Evolutionary conservation across 225 moss, liverwort and hornwort species (phyloP).

Genomic region (Physcomitrium patens): DNA sequence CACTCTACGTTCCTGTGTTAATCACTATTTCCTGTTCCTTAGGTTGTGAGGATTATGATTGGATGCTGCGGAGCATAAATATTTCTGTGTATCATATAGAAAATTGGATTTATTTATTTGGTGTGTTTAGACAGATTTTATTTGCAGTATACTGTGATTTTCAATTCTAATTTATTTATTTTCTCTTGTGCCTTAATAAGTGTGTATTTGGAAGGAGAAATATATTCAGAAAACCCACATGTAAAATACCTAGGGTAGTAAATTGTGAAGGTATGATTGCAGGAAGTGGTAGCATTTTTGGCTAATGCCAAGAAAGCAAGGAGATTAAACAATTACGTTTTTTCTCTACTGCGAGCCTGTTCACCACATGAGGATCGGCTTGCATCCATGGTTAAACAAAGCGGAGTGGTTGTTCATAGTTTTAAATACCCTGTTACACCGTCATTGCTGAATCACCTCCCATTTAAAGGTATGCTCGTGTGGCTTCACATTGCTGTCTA

Average conservation of each 20-base stretch:
- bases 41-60: neutral
- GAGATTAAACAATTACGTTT: conserved; percentile 89
- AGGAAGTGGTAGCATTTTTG: conserved; percentile 88
- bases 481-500: neutral
- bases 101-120: too few relatives aligned
- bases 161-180: too few relatives aligned
- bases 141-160: too few relatives aligned
- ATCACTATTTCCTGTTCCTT: neutral
- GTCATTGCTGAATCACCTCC: conserved; percentile 58
- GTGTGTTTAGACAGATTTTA: too few relatives aligned
- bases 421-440: conserved; percentile 81
- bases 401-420: conserved; percentile 83
- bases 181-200: neutral
- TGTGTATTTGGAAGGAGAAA: neutral
- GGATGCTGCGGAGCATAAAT: neutral
- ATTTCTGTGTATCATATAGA: neutral
- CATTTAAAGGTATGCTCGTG: conserved; percentile 49
- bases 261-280: conserved; percentile 21
- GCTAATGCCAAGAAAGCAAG: conserved; percentile 84
- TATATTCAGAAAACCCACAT: neutral
- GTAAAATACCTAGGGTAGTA: neutral
- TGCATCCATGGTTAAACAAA: conserved; percentile 89
- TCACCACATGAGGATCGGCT: conserved; percentile 82
- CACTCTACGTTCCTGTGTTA: conserved; percentile 10
- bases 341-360: conserved; percentile 85